Conservation (phyloP, 495 filamentous ascomycete species). For the Aspergillus carlsbadensis region DNA sequence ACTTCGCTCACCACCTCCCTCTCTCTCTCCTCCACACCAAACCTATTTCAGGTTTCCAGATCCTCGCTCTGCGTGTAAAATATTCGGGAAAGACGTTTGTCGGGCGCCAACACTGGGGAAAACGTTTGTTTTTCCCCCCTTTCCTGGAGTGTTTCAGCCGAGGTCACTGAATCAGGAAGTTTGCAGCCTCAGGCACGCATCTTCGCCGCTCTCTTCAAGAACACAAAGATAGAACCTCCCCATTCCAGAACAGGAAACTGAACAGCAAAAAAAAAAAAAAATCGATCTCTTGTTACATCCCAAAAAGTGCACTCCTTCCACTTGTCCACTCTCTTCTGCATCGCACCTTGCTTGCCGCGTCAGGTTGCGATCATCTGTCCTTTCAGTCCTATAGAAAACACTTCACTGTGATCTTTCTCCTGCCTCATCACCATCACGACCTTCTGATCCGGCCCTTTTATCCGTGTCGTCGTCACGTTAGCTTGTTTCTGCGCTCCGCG, state of each 20-base stretch:
- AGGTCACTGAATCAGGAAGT: slow-evolving; percentile 33
- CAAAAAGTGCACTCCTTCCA: slow-evolving; percentile 17
- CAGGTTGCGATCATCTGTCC: slow-evolving; percentile 10
- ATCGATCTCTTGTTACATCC: slow-evolving; percentile 8
- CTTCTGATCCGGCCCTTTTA: neutral
- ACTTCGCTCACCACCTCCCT: slow-evolving; percentile 27
- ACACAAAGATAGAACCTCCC: slow-evolving; percentile 38
- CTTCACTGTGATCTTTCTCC: slow-evolving; percentile 46
- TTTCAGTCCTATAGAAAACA: slow-evolving; percentile 34
- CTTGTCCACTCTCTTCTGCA: slow-evolving; percentile 24
- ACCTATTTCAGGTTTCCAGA: slow-evolving; percentile 23
- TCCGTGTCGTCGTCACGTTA: slow-evolving; percentile 13
- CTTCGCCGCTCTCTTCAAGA: slow-evolving; percentile 28
- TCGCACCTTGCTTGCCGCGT: slow-evolving; percentile 13
- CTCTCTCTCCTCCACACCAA: slow-evolving; percentile 19
- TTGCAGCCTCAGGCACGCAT: slow-evolving; percentile 25
- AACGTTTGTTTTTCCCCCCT: slow-evolving; percentile 14
- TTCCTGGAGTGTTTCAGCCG: slow-evolving; percentile 18
- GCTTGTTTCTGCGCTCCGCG: slow-evolving; percentile 12
- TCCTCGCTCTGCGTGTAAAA: slow-evolving; percentile 18
- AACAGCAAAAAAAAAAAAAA: slow-evolving; percentile 24
- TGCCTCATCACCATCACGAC: slow-evolving; percentile 13
- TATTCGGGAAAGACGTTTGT: slow-evolving; percentile 21
- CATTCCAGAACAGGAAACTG: slow-evolving; percentile 17
- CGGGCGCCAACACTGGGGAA: slow-evolving; percentile 19